phyloP scores from a whole-genome alignment of 768 basidiomycete species.

The Calocera cornea region DNA sequence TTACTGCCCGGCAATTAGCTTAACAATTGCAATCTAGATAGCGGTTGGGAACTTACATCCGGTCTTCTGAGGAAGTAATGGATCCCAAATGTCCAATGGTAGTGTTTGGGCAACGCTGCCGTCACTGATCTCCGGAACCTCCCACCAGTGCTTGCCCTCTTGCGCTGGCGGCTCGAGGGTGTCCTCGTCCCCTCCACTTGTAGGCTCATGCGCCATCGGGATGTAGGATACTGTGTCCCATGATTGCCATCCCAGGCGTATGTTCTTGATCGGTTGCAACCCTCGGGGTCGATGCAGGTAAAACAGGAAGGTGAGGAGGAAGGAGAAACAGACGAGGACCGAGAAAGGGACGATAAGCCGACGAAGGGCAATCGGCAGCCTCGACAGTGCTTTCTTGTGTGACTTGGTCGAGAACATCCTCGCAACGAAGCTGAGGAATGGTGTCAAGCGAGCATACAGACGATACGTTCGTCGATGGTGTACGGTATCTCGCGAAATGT shows the following conservation, averaged over 20 bases:
- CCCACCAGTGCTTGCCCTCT: slow-evolving; percentile 46
- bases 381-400: background rate
- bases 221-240: slow-evolving; percentile 52
- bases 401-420: background rate
- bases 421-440: background rate
- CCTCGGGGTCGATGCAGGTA: slow-evolving; percentile 58
- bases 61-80: slow-evolving; percentile 59
- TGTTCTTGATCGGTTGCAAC: slow-evolving; percentile 30
- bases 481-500: too few species aligned
- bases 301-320: slow-evolving; percentile 61
- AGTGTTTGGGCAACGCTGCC: slow-evolving; percentile 49
- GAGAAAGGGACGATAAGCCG: slow-evolving; percentile 33
- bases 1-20: slow-evolving; percentile 36
- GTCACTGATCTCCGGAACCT: slow-evolving; percentile 29
- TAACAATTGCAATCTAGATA: background rate
- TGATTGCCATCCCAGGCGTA: slow-evolving; percentile 71
- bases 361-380: background rate
- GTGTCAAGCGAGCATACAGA: background rate
- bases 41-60: slow-evolving; percentile 39
- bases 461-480: too few species aligned
- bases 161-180: slow-evolving; percentile 10
- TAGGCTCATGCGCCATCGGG: background rate
- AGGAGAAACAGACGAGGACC: slow-evolving; percentile 51
- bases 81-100: slow-evolving; percentile 69
- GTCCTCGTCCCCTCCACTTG: background rate